Evolutionary conservation across 768 basidiomycete species (phyloP), one percentile per base, ranked within the genome.

Genomic region (Amanita subjunquillea): DNA sequence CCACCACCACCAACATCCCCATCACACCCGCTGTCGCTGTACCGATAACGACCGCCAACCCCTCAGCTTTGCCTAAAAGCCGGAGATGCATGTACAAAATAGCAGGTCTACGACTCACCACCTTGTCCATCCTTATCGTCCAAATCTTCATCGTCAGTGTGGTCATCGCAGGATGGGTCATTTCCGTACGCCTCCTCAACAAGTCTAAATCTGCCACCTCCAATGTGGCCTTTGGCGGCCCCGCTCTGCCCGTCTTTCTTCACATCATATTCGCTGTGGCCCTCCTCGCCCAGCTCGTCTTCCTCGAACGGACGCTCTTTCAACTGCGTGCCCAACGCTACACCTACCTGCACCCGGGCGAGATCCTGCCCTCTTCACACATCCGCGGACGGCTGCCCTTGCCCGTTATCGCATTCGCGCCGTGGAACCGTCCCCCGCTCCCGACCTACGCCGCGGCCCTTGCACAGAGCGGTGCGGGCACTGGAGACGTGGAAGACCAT

Each of bases 401-500:
- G 9, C 61, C 66, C 6, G 58, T 57, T 27, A 66, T 80, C 38
- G 73, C 70, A 3, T 71, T 74, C 55, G 77, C 83, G 8, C 86
- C 85, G 2, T 87, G 85, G 86, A 80, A 80, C 63, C 71, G 84
- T 22, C 83, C 82, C 1, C 75, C 83, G 10, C 67, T 87, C 40
- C 84, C 85, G 0, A 83, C 82, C 10, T 87, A 87, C 59, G 83
- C 82, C 3, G 80, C 83, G 17, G 77, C 80, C 2, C 68, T 89
- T n/a, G 76, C 78, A 6, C 75, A 83, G 56, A 80, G 78, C 62
- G 84, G 85, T 12, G 73, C 70, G 12, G 83, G 82, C 34, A 87
- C 86, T 3, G 85, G 85, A 39, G 85, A 87, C 63, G 84, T 85
- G 25, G 86, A 87, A 58, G 85, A 86, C 62, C 70, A 78, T 60